A percentile compares a stretch with the other conserved stretches of the same genome.
These are phyloP conservation scores for Lactuca saligna DNA, from an alignment of 129 eudicot species.

Conservation along the genomic window DNA sequence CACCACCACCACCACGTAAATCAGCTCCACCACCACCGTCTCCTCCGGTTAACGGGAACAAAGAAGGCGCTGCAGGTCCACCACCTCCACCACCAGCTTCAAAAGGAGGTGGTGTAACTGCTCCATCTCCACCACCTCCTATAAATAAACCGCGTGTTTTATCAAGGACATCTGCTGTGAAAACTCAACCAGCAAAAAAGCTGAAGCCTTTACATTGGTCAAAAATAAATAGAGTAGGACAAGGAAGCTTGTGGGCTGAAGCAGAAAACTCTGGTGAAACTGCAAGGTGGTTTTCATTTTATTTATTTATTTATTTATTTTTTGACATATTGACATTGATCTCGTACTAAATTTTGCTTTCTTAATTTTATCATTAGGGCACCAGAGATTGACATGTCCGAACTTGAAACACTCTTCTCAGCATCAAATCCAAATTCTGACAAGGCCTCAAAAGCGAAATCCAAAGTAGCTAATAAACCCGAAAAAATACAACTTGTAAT, in stretches of 20 bases:
- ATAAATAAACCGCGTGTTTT: background rate
- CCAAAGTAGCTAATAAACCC: slow-evolving; percentile 43
- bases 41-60: background rate
- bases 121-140: slow-evolving; percentile 48
- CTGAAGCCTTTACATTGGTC: slow-evolving; percentile 93
- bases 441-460: slow-evolving; percentile 40
- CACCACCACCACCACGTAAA: background rate
- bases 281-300: slow-evolving; percentile 49
- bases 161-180: slow-evolving; percentile 43
- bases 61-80: slow-evolving; percentile 2
- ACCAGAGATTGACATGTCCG: slow-evolving; percentile 90
- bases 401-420: slow-evolving; percentile 85
- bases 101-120: slow-evolving; percentile 1
- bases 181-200: slow-evolving; percentile 52
- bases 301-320: background rate
- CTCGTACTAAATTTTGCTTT: slow-evolving; percentile 2
- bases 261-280: slow-evolving; percentile 72
- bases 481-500: slow-evolving; percentile 67
- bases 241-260: slow-evolving; percentile 98
- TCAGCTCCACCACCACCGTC: slow-evolving; percentile 22
- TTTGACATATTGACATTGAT: background rate
- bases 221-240: slow-evolving; percentile 68
- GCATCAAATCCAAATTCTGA: slow-evolving; percentile 58
- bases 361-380: slow-evolving; percentile 40
- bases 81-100: background rate